Evolutionary conservation across 2,329 filamentous ascomycete genomes (phyloP), one percentile per base, ranked within the genome.

Genomic region (Chaetothyriales sp.): DNA sequence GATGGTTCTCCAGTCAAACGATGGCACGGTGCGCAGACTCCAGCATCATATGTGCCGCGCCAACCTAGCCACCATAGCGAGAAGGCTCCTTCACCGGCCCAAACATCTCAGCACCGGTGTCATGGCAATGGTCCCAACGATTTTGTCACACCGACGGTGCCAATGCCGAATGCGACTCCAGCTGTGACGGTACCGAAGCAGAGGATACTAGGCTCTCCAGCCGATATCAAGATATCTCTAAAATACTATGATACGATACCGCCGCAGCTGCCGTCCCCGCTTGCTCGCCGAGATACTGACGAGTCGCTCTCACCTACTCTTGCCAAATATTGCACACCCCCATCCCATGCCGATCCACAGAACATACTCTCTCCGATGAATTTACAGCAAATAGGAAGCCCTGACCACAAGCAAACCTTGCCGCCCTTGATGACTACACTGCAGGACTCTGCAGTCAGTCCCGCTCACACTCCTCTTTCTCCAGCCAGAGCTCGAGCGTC

Each of bases 341-440:
- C 62, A n/a, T 61, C 62, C 10, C 60, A 62, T 36, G 56, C 56
- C 12, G 56, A 64, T 45, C 53, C 58, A 18, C 59, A 61, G 25
- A 59, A 68, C 48, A 62, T 64, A 7, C 61, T 72, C 5, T 66
- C 69, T 18, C 65, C 65, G 8, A 60, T 71, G 22, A 63, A 60
- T 2, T 64, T 64, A 5, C 60, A 60, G 18, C 58, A 62, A 8
- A 59, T 58, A 25, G 62, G 59, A 45, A 65, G 67, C 2, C 63
- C 66, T 1, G 65, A 68, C 3, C 61, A 55, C 43, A 62, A 55
- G 39, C 65, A 65, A 56, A 66, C 56, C 45, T 58, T 73, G 6
- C 70, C 70, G 1, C 67, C 70, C 1, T 61, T 73, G 18, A 60
- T 64, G 36, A 65, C 65, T 6, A 62, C 68, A 19, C 55, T 66